Conservation (phyloP, 305 asterid genomes). For the Fraxinus greggii region DNA sequence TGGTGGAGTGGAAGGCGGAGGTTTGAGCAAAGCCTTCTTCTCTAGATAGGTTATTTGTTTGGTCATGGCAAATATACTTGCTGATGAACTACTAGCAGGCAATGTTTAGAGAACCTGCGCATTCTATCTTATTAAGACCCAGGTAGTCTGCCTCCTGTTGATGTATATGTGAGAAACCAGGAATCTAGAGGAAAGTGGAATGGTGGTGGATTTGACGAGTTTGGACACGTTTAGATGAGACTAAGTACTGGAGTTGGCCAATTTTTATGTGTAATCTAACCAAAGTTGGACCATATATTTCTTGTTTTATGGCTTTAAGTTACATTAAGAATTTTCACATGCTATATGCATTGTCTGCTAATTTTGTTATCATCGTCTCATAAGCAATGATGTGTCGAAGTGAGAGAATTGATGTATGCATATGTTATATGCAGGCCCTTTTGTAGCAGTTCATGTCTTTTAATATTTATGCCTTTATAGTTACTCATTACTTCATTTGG, state of each 20-base stretch:
- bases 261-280: neutral
- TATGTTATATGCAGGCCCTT: neutral
- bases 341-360: neutral
- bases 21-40: neutral
- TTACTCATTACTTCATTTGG: neutral
- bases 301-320: neutral
- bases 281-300: neutral
- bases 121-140: neutral
- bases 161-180: neutral
- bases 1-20: neutral
- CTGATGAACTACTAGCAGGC: neutral
- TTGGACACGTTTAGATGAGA: neutral
- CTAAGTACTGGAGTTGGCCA: neutral
- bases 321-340: slow-evolving; percentile 2
- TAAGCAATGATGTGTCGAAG: neutral
- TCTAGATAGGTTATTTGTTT: neutral
- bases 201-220: slow-evolving; percentile 2
- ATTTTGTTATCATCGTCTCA: neutral
- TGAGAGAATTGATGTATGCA: slow-evolving; percentile 1
- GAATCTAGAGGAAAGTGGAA: neutral
- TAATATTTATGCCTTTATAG: neutral
- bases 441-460: neutral
- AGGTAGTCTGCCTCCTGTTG: neutral
- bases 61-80: neutral
- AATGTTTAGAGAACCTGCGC: neutral